A percentile compares a stretch with the other conserved stretches of the same genome.
Evolutionary conservation across 768 basidiomycete species (phyloP).

Genomic region (Tylopilus felleus): DNA sequence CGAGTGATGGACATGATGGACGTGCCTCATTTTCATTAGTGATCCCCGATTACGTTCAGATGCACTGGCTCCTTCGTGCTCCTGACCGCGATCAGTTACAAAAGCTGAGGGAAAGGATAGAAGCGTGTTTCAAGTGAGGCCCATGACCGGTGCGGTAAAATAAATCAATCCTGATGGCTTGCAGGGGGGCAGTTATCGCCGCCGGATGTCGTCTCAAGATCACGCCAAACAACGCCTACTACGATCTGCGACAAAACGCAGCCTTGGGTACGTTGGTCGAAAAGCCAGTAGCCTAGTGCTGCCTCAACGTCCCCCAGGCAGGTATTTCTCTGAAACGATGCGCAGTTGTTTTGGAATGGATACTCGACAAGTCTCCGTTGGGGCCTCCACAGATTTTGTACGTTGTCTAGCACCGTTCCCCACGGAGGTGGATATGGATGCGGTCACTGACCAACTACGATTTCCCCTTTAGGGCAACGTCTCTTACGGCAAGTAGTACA

Average conservation of each 20-base stretch:
- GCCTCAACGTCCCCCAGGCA: constrained; percentile 37
- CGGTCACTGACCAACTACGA: constrained; percentile 12
- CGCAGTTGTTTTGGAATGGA: constrained; percentile 42
- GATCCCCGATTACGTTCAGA: constrained; percentile 77
- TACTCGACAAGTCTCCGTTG: constrained; percentile 35
- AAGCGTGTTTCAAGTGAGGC: constrained; percentile 68
- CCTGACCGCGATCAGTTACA: constrained; percentile 56
- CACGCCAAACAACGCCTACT: constrained; percentile 40
- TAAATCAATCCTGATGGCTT: constrained; percentile 5
- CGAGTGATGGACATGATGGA: neutral
- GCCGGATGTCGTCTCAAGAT: constrained; percentile 54
- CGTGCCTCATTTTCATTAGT: constrained; percentile 40
- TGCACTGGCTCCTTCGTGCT: constrained; percentile 72
- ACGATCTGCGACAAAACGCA: constrained; percentile 58
- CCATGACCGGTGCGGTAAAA: neutral
- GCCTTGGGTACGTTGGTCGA: constrained; percentile 43
- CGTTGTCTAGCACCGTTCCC: constrained; percentile 26
- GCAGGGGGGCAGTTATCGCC: constrained; percentile 65
- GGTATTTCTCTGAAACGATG: constrained; percentile 49
- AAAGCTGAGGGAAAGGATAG: constrained; percentile 54
- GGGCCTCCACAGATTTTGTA: constrained; percentile 78
- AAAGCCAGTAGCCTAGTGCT: neutral
- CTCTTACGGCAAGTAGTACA: constrained; percentile 54
- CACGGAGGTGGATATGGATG: neutral
- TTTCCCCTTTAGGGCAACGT: constrained; percentile 60